Evolutionary conservation across 148 eudicot species (phyloP).

Genomic region (Selenicereus undatus): DNA sequence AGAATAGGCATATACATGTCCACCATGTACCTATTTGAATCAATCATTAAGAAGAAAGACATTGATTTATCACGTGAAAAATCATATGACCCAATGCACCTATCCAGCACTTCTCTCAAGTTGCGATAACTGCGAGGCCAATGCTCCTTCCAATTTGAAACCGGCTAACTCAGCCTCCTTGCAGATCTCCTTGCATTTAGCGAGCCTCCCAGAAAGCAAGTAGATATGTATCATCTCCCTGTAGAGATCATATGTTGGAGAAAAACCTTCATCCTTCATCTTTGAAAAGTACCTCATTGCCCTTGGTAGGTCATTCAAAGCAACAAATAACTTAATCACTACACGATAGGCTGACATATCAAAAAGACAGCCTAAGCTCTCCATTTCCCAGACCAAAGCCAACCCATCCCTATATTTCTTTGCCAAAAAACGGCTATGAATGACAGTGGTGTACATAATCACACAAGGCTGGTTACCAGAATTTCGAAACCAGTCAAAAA

Average conservation of each 20-base stretch:
- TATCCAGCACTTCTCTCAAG: constrained; percentile 33
- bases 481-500: constrained; percentile 66
- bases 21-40: neutral
- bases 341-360: constrained; percentile 87
- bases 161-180: constrained; percentile 77
- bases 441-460: constrained; percentile 82
- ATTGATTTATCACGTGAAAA: constrained; percentile 1
- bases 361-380: constrained; percentile 49
- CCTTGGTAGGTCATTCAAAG: constrained; percentile 74
- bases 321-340: constrained; percentile 69
- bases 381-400: constrained; percentile 95
- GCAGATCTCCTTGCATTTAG: constrained; percentile 76
- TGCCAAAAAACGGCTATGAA: constrained; percentile 56
- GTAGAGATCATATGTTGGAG: constrained; percentile 72
- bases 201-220: constrained; percentile 60
- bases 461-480: constrained; percentile 48
- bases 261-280: constrained; percentile 79
- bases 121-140: constrained; percentile 45
- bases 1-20: neutral
- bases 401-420: constrained; percentile 64
- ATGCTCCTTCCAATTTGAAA: constrained; percentile 49
- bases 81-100: constrained; percentile 13
- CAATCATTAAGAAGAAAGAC: constrained; percentile 1
- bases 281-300: constrained; percentile 67
- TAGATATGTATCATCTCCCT: constrained; percentile 51